phyloP scores from a whole-genome alignment of 441 rosid genomes.

The Isatis lusitanica region DNA sequence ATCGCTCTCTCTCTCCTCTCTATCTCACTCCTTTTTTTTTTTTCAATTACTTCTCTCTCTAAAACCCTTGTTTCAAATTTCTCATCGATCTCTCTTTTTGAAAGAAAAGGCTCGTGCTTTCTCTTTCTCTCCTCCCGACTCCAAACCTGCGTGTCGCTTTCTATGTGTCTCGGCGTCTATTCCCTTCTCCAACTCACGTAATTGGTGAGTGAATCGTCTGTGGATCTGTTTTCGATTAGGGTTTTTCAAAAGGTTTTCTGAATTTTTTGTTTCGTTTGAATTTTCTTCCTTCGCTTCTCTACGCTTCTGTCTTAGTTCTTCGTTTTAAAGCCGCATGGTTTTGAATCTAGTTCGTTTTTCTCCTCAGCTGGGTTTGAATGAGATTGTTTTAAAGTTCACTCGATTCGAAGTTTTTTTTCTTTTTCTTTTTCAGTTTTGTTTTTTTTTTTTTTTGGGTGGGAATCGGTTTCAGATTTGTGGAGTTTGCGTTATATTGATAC shows the following conservation, averaged over 20 bases:
- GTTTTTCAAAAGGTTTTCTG: constrained; percentile 31
- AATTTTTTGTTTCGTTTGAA: not conserved
- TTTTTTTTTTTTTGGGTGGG: too few species aligned
- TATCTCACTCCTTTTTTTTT: too few species aligned
- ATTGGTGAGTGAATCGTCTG: constrained; percentile 42
- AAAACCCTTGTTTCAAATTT: constrained; percentile 28
- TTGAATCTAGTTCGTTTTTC: constrained; percentile 2
- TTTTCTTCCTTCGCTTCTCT: not conserved
- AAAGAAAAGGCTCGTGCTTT: constrained; percentile 17
- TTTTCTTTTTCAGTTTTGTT: not conserved
- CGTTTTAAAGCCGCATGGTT: not conserved
- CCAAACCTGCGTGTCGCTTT: constrained; percentile 2
- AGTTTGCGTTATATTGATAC: constrained; percentile 3
- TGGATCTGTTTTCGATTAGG: constrained; percentile 54
- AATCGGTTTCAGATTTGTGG: constrained; percentile 19
- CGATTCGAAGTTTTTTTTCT: not conserved
- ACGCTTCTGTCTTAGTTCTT: not conserved
- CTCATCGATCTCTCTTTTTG: constrained; percentile 6
- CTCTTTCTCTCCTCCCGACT: constrained; percentile 14
- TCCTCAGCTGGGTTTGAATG: constrained; percentile 18
- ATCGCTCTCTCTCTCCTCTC: constrained; percentile 23
- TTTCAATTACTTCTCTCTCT: constrained; percentile 28
- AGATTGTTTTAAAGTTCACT: constrained; percentile 18
- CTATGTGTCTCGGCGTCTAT: constrained; percentile 30
- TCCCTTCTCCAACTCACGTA: constrained; percentile 23